A percentile compares a stretch with the other conserved stretches of the same genome.
Evolutionary conservation across 192 early-diverging fungal genomes (phyloP).

Genomic region (Podila minutissima): DNA sequence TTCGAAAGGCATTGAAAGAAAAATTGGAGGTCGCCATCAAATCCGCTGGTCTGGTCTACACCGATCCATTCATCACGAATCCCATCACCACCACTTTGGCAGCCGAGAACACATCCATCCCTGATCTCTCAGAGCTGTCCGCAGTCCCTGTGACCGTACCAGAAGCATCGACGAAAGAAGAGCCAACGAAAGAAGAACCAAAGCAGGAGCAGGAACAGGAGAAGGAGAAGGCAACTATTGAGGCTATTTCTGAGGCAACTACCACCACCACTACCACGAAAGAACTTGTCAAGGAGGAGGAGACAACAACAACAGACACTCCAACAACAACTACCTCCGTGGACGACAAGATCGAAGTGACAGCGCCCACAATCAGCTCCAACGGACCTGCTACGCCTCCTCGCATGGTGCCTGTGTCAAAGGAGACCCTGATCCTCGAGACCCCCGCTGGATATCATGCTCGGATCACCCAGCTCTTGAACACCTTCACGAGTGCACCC

Average conservation of each 20-base stretch:
- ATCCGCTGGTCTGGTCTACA: conserved; percentile 25
- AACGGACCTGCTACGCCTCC: background rate
- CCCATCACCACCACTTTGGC: conserved; percentile 34
- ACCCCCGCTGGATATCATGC: conserved; percentile 42
- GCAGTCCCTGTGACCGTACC: background rate
- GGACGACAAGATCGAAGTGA: background rate
- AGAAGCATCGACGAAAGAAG: background rate
- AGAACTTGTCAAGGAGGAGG: background rate
- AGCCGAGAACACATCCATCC: background rate
- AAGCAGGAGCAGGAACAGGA: background rate
- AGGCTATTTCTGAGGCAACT: background rate
- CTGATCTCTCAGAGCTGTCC: background rate
- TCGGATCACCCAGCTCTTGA: conserved; percentile 36
- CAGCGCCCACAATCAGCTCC: background rate
- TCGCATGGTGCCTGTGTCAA: conserved; percentile 27
- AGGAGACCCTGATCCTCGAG: conserved; percentile 41
- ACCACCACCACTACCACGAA: background rate
- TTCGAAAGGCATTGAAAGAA: conserved; percentile 13
- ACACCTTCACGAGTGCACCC: conserved; percentile 46
- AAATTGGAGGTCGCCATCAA: conserved; percentile 21
- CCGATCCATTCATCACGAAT: conserved; percentile 30
- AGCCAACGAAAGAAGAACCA: background rate
- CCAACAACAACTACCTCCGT: background rate
- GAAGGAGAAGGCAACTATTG: background rate
- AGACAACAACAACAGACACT: background rate